Evolutionary conservation across 345 rosid species (phyloP).

Genomic region (Brassica incana): DNA sequence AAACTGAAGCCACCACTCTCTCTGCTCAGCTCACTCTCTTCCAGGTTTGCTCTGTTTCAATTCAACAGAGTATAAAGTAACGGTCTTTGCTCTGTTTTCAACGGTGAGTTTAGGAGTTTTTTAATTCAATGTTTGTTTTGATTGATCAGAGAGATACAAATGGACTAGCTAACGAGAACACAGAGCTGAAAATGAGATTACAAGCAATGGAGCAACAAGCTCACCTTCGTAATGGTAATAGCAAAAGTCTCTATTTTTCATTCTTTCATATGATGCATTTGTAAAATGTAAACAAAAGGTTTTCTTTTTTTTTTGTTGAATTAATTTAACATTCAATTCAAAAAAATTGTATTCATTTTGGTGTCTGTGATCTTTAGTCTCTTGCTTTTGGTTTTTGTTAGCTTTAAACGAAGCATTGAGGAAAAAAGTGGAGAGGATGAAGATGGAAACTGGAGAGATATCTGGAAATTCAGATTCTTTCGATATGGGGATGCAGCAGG

Average conservation of each 20-base stretch:
- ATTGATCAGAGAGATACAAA: constrained; percentile 66
- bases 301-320: too few species aligned
- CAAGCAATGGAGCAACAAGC: constrained; percentile 89
- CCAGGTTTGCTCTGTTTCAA: not conserved
- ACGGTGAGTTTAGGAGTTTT: not conserved
- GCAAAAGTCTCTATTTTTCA: not conserved
- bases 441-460: constrained; percentile 59
- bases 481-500: constrained; percentile 53
- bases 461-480: constrained; percentile 46
- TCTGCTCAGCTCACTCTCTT: constrained; percentile 51
- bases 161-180: constrained; percentile 63
- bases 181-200: constrained; percentile 70
- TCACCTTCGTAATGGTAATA: constrained; percentile 78
- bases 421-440: constrained; percentile 71
- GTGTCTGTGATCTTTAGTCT: not conserved
- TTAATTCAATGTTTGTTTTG: not conserved
- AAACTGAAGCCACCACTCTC: constrained; percentile 80
- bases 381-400: constrained; percentile 13
- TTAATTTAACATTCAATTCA: too few species aligned
- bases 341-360: not conserved
- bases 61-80: too few species aligned
- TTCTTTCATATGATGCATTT: too few species aligned
- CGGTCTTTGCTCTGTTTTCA: not conserved
- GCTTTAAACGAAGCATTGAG: constrained; percentile 64
- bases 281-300: too few species aligned